These are phyloP conservation scores for Entomortierella chlamydospora DNA, from an alignment of 192 early-diverging fungal species.

Conservation along the genomic window DNA sequence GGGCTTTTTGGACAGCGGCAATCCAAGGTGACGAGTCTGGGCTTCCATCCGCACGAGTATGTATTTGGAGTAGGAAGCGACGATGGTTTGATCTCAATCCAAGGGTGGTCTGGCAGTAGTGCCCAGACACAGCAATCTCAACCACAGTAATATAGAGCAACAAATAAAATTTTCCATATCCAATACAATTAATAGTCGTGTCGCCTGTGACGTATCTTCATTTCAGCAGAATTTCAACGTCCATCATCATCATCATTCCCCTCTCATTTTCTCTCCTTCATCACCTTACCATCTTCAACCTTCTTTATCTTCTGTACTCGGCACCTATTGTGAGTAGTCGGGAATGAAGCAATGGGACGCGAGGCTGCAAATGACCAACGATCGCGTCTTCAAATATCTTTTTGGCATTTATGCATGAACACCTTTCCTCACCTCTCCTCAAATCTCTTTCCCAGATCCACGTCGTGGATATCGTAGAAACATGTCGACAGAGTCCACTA, in stretches of 20 bases:
- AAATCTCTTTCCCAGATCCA: neutral
- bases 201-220: neutral
- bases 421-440: conserved; percentile 2
- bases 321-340: neutral
- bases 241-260: neutral
- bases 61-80: conserved; percentile 62
- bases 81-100: conserved; percentile 56
- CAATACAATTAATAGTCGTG: too few relatives aligned
- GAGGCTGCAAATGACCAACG: neutral
- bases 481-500: conserved; percentile 49
- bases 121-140: neutral
- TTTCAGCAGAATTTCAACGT: neutral
- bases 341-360: neutral
- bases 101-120: conserved; percentile 39
- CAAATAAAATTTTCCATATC: conserved; percentile 9
- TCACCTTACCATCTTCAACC: neutral
- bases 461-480: neutral
- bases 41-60: conserved; percentile 77
- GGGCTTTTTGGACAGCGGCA: conserved; percentile 68
- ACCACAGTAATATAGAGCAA: neutral
- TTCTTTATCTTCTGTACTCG: neutral
- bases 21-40: conserved; percentile 64
- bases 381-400: neutral
- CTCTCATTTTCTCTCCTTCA: neutral
- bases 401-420: neutral